Percentiles rank a stretch among this genome's conserved stretches.
phyloP scores from a whole-genome alignment of 768 basidiomycete genomes.

The Naganishia friedmannii region DNA sequence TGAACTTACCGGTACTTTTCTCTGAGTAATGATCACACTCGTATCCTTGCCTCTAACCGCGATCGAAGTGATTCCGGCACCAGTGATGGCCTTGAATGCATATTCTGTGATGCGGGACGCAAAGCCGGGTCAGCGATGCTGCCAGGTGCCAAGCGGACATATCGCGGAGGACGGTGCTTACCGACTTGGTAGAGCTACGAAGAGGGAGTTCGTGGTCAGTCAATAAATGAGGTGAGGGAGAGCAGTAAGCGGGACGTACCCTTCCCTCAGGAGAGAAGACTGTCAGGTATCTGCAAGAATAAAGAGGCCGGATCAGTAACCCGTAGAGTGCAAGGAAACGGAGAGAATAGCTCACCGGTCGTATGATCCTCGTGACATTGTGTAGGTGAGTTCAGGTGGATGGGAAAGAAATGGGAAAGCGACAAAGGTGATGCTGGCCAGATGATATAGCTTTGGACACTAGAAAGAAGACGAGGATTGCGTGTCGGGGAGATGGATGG shows the following conservation, averaged over 20 bases:
- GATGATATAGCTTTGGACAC: neutral
- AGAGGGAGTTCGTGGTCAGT: neutral
- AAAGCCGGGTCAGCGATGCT: neutral
- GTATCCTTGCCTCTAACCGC: slow-evolving; percentile 92
- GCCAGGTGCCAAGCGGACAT: neutral
- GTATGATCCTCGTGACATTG: slow-evolving; percentile 23
- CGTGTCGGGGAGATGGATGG: neutral
- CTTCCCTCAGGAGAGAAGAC: slow-evolving; percentile 92
- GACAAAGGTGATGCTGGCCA: neutral
- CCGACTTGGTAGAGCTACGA: slow-evolving; percentile 89
- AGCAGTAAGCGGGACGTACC: slow-evolving; percentile 33
- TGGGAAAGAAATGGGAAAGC: neutral
- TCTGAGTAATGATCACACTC: slow-evolving; percentile 92
- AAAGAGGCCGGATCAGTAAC: neutral
- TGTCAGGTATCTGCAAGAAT: slow-evolving; percentile 70
- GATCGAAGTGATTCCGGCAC: slow-evolving; percentile 89
- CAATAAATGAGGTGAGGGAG: neutral
- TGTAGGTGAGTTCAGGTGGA: neutral
- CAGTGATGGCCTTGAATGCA: slow-evolving; percentile 99
- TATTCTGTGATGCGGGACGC: slow-evolving; percentile 64
- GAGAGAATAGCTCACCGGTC: neutral
- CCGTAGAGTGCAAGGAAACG: too few relatives aligned
- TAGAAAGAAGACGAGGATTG: slow-evolving; percentile 1
- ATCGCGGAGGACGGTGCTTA: neutral
- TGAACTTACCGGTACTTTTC: slow-evolving; percentile 88